phyloP scores from a whole-genome alignment of 2,329 filamentous ascomycete species.

The Colletotrichum karsti region DNA sequence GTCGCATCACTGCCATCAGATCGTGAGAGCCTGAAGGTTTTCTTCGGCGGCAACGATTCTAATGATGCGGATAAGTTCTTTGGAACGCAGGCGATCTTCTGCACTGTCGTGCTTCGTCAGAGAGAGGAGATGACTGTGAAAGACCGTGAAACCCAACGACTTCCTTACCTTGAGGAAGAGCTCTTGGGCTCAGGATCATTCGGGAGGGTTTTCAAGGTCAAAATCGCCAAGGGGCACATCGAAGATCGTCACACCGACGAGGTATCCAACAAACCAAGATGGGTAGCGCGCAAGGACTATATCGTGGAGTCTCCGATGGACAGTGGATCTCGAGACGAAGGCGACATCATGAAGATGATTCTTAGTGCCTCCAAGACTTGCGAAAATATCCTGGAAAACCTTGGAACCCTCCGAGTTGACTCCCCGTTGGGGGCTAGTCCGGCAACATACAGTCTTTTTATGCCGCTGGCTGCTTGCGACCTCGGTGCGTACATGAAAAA shows the following conservation, averaged over 20 bases:
- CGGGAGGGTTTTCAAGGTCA: constrained; percentile 39
- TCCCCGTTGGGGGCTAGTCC: constrained; percentile 19
- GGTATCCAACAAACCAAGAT: constrained; percentile 30
- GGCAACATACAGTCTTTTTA: constrained; percentile 46
- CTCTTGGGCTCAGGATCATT: constrained; percentile 35
- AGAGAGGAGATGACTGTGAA: neutral
- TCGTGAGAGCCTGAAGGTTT: neutral
- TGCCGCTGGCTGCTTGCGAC: constrained; percentile 47
- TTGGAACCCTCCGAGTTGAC: constrained; percentile 43
- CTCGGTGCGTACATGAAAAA: constrained; percentile 45
- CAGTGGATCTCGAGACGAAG: constrained; percentile 36
- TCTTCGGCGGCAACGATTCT: neutral
- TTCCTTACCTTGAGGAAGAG: neutral
- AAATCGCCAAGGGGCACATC: constrained; percentile 45
- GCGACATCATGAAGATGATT: constrained; percentile 43
- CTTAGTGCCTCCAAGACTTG: constrained; percentile 39
- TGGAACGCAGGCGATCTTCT: neutral
- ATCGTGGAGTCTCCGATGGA: constrained; percentile 32
- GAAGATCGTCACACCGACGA: constrained; percentile 26
- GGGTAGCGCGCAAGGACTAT: constrained; percentile 47
- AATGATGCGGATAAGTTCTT: neutral
- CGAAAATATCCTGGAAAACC: constrained; percentile 45
- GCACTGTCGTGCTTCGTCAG: neutral
- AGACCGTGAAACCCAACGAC: neutral
- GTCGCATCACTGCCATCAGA: neutral